phyloP scores from a whole-genome alignment of 495 filamentous ascomycete species.

The Neurospora sp. region DNA sequence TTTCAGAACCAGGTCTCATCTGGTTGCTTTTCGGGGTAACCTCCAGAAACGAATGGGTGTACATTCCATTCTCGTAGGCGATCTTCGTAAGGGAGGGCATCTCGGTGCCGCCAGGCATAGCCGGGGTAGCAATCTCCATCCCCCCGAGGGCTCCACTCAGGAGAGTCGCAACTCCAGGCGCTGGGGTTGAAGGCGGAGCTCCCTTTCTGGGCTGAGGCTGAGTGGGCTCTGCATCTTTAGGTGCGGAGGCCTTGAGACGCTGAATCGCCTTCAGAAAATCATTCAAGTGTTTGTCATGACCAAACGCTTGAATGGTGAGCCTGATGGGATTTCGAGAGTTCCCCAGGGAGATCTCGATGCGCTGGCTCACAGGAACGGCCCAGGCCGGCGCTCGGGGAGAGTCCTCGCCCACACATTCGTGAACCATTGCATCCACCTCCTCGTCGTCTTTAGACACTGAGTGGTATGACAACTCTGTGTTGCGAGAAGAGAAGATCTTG shows the following conservation, averaged over 20 bases:
- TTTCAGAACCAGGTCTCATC: not conserved
- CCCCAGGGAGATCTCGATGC: not conserved
- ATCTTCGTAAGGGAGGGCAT: not conserved
- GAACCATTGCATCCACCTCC: not conserved
- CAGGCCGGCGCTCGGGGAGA: not conserved
- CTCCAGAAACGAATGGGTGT: not conserved
- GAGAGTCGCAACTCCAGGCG: not conserved
- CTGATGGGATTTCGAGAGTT: not conserved
- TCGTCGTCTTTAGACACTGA: not conserved
- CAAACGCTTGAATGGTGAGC: not conserved
- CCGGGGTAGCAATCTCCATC: not conserved
- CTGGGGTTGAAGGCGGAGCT: not conserved
- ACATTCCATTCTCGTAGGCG: not conserved
- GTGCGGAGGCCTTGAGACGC: not conserved
- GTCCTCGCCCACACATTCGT: not conserved
- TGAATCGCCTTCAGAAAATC: not conserved
- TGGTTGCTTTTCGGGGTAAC: not conserved
- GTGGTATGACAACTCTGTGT: not conserved
- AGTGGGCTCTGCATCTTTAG: not conserved
- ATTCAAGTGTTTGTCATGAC: not conserved
- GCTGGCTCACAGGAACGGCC: not conserved
- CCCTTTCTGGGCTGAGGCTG: not conserved
- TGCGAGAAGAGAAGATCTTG: not conserved
- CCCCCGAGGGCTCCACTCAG: not conserved
- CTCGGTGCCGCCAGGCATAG: not conserved